phyloP scores from a whole-genome alignment of 2,329 filamentous ascomycete genomes.

The Fusarium burgessii region DNA sequence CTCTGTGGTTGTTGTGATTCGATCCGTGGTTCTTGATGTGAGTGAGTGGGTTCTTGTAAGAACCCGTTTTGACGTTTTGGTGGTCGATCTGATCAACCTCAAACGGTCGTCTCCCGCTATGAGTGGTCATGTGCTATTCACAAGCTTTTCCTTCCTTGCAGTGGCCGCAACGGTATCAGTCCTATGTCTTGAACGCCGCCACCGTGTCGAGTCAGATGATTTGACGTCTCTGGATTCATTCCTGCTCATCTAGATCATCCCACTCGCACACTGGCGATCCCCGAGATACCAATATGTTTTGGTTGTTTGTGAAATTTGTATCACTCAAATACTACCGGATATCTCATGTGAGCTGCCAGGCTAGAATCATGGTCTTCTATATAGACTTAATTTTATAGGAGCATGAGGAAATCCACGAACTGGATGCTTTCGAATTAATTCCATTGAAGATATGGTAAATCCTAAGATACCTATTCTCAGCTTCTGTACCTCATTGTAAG shows the following conservation, averaged over 20 bases:
- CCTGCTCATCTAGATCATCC: constrained; percentile 9
- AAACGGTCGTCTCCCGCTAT: constrained; percentile 17
- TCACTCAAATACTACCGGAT: neutral
- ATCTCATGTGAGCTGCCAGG: neutral
- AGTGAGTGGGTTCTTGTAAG: constrained; percentile 15
- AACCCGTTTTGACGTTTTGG: constrained; percentile 11
- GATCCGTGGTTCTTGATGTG: constrained; percentile 40
- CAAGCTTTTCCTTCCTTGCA: constrained; percentile 24
- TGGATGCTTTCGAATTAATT: neutral
- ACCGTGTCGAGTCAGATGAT: constrained; percentile 41
- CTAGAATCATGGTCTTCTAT: neutral
- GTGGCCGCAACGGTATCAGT: constrained; percentile 24
- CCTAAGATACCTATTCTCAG: neutral
- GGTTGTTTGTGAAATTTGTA: neutral
- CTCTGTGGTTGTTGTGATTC: constrained; percentile 32
- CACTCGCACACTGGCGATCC: constrained; percentile 21
- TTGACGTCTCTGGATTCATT: constrained; percentile 14
- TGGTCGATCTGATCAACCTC: constrained; percentile 14
- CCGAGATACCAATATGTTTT: constrained; percentile 4
- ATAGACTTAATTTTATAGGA: neutral
- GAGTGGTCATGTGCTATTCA: constrained; percentile 35
- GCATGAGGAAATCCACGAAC: neutral
- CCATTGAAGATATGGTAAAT: neutral
- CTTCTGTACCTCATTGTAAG: neutral
- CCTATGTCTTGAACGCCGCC: constrained; percentile 16